Evolutionary conservation across 208 protist species (phyloP), one percentile per base, ranked within the genome.

Genomic region (Tetramitus jugosus): DNA sequence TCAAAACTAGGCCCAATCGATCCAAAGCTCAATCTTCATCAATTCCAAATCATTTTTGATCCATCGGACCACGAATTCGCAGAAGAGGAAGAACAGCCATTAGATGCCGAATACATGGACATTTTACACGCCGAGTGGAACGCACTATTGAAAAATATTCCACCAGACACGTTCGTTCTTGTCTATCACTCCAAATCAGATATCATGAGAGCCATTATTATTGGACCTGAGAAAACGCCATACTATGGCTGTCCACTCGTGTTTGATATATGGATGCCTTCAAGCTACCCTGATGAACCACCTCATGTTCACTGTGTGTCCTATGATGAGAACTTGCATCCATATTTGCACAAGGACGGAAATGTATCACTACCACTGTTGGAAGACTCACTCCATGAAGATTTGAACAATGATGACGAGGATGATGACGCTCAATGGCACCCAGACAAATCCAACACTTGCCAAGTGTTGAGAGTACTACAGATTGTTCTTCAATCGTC

Each of bases 291-390:
- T 17, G 52, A 87, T 31, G 74, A 69, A 39, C 87, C 88, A 42
- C 88, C 88, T 13, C 67, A 80, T 42, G 80, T 91, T 45, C 77
- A 61, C 49, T 92, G 92, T 72, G 43, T 88, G 23, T 89, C 86
- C 17, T 88, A 84, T 17, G 29, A 56, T 42, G 37, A 61, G 42
- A 37, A 90, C 29, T 92, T 94, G 74, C 92, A 92, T 76, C 91
- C 91, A 3, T 94, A 94, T 79, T 78, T 94, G 23, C 94, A 94
- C 74, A 79, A 80, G 13, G 77, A 75, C 65, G 87, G 87, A 31
- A 88, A 89, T 45, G 86, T 93, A 7, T 94, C 90, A 82, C 77
- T 94, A 13, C 87, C 82, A 45, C 80, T 94, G 23, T 79, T 94
- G 20, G 13, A 37, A 13, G 62, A 69, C 2, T n/a, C n/a, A n/a